These are phyloP conservation scores for Bryoglossum gracile DNA, from an alignment of 495 filamentous ascomycete species.

Conservation along the genomic window DNA sequence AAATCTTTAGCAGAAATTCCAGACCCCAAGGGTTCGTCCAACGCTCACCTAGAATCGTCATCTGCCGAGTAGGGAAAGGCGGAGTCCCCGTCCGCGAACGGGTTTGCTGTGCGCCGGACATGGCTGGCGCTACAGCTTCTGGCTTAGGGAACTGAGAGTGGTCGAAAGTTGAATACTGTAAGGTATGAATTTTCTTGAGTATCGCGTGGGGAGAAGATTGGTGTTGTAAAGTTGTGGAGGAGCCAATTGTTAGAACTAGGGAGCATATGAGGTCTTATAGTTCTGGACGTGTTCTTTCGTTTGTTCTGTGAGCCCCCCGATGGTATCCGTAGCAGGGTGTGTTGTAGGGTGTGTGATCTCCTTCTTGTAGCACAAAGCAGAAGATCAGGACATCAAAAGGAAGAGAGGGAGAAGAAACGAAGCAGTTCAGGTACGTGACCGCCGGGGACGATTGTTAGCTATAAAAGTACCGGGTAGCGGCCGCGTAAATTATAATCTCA, in stretches of 20 bases:
- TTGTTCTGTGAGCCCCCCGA: background rate
- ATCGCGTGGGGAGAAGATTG: background rate
- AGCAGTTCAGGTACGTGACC: conserved; percentile 18
- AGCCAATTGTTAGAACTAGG: conserved; percentile 6
- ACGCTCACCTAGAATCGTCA: conserved; percentile 64
- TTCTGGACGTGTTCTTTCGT: background rate
- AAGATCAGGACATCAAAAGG: conserved; percentile 7
- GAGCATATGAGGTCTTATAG: conserved; percentile 18
- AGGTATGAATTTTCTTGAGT: background rate
- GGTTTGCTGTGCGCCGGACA: conserved; percentile 16
- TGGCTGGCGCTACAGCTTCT: conserved; percentile 3
- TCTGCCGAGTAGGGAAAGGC: conserved; percentile 49
- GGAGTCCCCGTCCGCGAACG: conserved; percentile 21
- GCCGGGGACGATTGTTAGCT: conserved; percentile 4
- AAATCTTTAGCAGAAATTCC: background rate
- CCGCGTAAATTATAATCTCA: conserved; percentile 15
- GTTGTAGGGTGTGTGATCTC: background rate
- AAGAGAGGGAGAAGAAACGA: conserved; percentile 10
- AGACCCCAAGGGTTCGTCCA: too few species aligned
- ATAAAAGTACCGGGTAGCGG: conserved; percentile 8
- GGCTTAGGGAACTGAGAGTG: background rate
- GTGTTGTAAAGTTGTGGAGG: background rate
- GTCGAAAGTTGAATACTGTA: too few species aligned
- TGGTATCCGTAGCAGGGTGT: conserved; percentile 6
- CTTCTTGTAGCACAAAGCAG: conserved; percentile 2